These are phyloP conservation scores for Neocucurbitaria cava DNA, from an alignment of 2,329 filamentous ascomycete genomes.

Conservation along the genomic window DNA sequence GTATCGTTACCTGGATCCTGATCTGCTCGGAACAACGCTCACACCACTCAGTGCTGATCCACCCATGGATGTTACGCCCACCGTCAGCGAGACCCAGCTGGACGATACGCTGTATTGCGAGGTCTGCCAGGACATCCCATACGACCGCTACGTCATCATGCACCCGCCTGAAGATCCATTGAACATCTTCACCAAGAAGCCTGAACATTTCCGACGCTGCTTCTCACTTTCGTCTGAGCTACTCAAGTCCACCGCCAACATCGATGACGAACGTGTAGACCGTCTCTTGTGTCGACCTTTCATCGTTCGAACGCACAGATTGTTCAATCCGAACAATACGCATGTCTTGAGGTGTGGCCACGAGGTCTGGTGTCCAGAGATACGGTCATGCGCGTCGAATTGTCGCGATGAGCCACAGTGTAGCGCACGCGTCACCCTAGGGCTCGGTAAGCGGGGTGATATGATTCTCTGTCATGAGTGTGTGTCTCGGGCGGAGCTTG, in stretches of 20 bases:
- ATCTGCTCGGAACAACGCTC: no score
- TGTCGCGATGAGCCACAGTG: background rate
- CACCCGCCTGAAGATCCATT: background rate
- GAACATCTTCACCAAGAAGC: background rate
- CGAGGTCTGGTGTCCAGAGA: slow-evolving; percentile 8
- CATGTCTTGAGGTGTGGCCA: slow-evolving; percentile 24
- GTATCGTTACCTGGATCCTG: background rate
- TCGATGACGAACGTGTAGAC: background rate
- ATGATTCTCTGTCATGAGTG: slow-evolving; percentile 22
- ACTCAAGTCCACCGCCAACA: slow-evolving; percentile 2
- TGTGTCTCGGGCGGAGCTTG: slow-evolving; percentile 12
- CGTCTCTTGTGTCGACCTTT: slow-evolving; percentile 5
- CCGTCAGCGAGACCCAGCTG: background rate
- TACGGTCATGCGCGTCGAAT: slow-evolving; percentile 17
- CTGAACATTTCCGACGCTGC: slow-evolving; percentile 8
- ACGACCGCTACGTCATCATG: slow-evolving; percentile 11
- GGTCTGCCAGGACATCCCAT: slow-evolving; percentile 19
- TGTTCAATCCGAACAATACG: background rate
- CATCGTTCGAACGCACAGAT: background rate
- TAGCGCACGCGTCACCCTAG: background rate
- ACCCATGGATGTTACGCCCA: no score
- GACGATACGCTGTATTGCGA: slow-evolving; percentile 23
- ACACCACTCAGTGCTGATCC: no score
- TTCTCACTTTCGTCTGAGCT: slow-evolving; percentile 11
- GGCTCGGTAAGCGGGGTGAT: slow-evolving; percentile 2